Conservation (phyloP, 805 yeast genomes). For the Metschnikowia chrysomelidarum region DNA sequence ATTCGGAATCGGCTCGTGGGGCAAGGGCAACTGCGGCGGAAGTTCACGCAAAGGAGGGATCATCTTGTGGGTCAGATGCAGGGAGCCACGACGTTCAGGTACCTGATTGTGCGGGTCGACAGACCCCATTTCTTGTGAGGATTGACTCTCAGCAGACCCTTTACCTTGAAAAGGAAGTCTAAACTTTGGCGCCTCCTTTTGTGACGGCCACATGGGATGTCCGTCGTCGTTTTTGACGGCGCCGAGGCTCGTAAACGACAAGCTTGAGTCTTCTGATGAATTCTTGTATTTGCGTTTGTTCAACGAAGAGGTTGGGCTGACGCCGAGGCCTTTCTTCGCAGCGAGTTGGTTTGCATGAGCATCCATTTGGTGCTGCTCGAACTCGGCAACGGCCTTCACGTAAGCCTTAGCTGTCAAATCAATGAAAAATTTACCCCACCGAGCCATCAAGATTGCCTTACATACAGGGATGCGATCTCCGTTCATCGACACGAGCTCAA, state of each 20-base stretch:
- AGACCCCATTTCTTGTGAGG: conserved; percentile 16
- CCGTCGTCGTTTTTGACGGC: conserved; percentile 19
- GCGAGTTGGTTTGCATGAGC: conserved; percentile 3
- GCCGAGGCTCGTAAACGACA: conserved; percentile 5
- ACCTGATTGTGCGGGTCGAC: conserved; percentile 27
- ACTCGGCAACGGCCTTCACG: conserved; percentile 50
- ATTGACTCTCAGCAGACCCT: conserved; percentile 4
- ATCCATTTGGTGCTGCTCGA: conserved; percentile 27
- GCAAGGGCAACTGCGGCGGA: conserved; percentile 59
- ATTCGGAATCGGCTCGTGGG: conserved; percentile 49
- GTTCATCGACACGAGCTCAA: conserved; percentile 67
- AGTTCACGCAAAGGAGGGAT: conserved; percentile 29
- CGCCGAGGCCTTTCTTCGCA: conserved; percentile 13
- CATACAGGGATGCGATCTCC: conserved; percentile 70
- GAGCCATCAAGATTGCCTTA: conserved; percentile 54
- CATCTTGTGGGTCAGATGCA: conserved; percentile 13
- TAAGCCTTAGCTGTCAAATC: conserved; percentile 61
- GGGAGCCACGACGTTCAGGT: conserved; percentile 13
- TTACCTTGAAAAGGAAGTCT: conserved; percentile 68
- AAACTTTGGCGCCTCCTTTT: conserved; percentile 53
- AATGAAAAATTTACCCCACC: conserved; percentile 78
- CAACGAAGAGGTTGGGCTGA: conserved; percentile 11
- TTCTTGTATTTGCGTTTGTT: neutral
- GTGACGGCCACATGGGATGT: conserved; percentile 20
- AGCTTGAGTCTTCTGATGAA: conserved; percentile 6